These are phyloP conservation scores for Ustilago xerochloae DNA, from an alignment of 1,284 basidiomycete genomes.

Conservation along the genomic window DNA sequence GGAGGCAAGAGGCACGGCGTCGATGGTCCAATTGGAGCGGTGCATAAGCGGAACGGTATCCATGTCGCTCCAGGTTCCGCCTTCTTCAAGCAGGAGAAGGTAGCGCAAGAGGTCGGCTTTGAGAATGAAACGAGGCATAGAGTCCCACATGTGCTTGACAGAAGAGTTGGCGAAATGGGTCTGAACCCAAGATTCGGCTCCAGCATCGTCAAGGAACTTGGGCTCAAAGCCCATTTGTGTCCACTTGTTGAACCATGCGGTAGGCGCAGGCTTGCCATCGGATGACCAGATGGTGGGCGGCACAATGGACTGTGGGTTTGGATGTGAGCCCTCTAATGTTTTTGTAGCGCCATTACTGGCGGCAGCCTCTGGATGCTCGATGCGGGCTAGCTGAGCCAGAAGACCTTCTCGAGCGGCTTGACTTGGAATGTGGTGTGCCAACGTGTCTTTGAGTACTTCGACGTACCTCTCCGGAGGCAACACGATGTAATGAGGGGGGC, in stretches of 20 bases:
- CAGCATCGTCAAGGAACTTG: conserved; percentile 48
- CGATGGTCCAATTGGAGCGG: conserved; percentile 38
- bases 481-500: conserved; percentile 43
- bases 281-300: conserved; percentile 47
- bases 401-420: conserved; percentile 24
- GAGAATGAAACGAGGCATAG: conserved; percentile 50
- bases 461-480: conserved; percentile 43
- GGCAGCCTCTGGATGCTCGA: conserved; percentile 17
- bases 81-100: conserved; percentile 46
- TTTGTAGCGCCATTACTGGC: neutral
- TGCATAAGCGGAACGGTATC: conserved; percentile 52
- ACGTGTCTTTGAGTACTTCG: conserved; percentile 25
- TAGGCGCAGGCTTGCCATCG: conserved; percentile 40
- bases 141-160: conserved; percentile 43
- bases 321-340: neutral
- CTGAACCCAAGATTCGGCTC: conserved; percentile 40
- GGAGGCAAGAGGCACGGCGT: conserved; percentile 30
- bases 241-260: conserved; percentile 40
- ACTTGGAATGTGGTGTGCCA: conserved; percentile 38
- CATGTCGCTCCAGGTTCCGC: conserved; percentile 55
- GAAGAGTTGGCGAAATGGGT: conserved; percentile 29
- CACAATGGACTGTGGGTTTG: conserved; percentile 19
- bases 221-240: conserved; percentile 46
- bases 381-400: conserved; percentile 23
- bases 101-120: conserved; percentile 53